A percentile compares a stretch with the other conserved stretches of the same genome.
These are phyloP conservation scores for Termitomyces sp. DNA, from an alignment of 768 basidiomycete genomes.

Conservation along the genomic window DNA sequence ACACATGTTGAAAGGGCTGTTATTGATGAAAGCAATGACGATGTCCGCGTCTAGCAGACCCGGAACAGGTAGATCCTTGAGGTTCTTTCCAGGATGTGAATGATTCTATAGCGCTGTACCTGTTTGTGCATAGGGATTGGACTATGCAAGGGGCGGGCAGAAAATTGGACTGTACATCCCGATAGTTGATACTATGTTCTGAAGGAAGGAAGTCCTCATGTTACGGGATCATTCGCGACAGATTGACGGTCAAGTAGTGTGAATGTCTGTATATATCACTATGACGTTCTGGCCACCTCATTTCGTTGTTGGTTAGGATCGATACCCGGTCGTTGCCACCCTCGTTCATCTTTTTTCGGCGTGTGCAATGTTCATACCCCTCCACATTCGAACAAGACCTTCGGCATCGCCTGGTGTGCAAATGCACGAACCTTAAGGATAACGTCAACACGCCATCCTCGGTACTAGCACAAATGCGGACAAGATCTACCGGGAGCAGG, in stretches of 20 bases:
- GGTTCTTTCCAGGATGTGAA: slow-evolving; percentile 13
- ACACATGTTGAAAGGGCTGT: slow-evolving; percentile 9
- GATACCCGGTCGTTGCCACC: too few species aligned
- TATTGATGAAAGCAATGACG: slow-evolving; percentile 12
- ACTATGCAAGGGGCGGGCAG: slow-evolving; percentile 15
- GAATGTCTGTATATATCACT: slow-evolving; percentile 3
- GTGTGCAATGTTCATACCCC: slow-evolving; percentile 15
- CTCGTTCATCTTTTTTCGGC: slow-evolving; percentile 10
- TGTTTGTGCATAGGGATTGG: slow-evolving; percentile 14
- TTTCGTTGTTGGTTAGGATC: too few species aligned
- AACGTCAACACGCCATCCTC: not conserved
- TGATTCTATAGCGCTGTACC: slow-evolving; percentile 15
- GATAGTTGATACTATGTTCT: slow-evolving; percentile 6
- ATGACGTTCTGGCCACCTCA: slow-evolving; percentile 11
- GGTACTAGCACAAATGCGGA: slow-evolving; percentile 14
- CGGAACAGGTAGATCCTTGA: not conserved
- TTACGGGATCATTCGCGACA: slow-evolving; percentile 16
- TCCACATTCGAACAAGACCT: slow-evolving; percentile 13
- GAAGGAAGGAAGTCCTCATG: slow-evolving; percentile 8
- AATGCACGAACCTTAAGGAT: slow-evolving; percentile 8
- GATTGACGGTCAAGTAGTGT: not conserved
- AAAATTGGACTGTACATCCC: slow-evolving; percentile 6
- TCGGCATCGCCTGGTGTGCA: slow-evolving; percentile 15
- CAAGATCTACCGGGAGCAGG: slow-evolving; percentile 7
- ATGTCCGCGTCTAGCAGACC: slow-evolving; percentile 13